phyloP scores from a whole-genome alignment of 2,329 filamentous ascomycete genomes.

The Cladobotryum mycophilum region DNA sequence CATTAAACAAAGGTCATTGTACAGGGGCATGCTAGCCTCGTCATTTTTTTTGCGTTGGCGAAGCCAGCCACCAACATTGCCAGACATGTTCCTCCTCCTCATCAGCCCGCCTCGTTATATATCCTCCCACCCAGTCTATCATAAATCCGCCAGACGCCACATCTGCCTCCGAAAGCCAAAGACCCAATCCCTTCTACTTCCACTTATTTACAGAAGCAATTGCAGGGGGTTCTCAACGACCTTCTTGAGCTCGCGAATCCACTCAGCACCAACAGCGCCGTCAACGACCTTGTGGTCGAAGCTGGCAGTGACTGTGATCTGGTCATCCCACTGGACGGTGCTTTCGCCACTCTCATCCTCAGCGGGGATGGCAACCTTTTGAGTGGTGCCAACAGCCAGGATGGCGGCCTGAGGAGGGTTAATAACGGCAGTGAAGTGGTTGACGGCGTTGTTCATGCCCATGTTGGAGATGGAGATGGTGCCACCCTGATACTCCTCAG shows the following conservation, averaged over 20 bases:
- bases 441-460: slow-evolving; percentile 97
- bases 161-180: neutral
- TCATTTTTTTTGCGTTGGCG: slow-evolving; percentile 16
- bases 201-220: slow-evolving; percentile 66
- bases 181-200: neutral
- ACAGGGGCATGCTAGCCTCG: slow-evolving; percentile 31
- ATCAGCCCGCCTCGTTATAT: slow-evolving; percentile 5
- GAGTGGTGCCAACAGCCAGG: slow-evolving; percentile 86
- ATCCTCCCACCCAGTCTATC: slow-evolving; percentile 13
- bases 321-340: slow-evolving; percentile 84
- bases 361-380: slow-evolving; percentile 86
- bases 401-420: slow-evolving; percentile 97
- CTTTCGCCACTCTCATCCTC: slow-evolving; percentile 77
- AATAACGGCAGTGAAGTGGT: slow-evolving; percentile 97
- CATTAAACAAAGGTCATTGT: slow-evolving; percentile 39
- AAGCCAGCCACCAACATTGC: slow-evolving; percentile 3
- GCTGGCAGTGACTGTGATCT: slow-evolving; percentile 89
- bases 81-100: slow-evolving; percentile 2
- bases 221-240: slow-evolving; percentile 95
- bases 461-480: slow-evolving; percentile 99
- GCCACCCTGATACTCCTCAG: slow-evolving; percentile 97
- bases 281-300: slow-evolving; percentile 99
- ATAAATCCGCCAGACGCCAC: slow-evolving; percentile 12
- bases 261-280: slow-evolving; percentile 92
- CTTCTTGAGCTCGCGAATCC: slow-evolving; percentile 96